Percentiles rank a stretch among this genome's conserved stretches.
phyloP scores from a whole-genome alignment of 768 basidiomycete genomes.

The Phaeotremella fagi region DNA sequence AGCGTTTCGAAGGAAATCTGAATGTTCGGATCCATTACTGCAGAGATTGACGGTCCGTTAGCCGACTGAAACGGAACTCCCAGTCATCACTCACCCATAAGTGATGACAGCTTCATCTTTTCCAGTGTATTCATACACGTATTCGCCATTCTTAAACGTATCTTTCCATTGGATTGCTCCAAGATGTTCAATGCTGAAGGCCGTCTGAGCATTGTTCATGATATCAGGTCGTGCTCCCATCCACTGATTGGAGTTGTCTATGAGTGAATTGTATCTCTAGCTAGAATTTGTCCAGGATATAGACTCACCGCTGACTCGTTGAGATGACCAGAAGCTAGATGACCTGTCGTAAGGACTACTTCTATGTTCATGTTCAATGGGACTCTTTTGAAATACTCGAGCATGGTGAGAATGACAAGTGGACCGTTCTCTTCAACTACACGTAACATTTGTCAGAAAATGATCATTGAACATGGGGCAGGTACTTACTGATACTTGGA shows the following conservation, averaged over 20 bases:
- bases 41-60: not conserved
- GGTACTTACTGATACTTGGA: not conserved
- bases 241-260: not conserved
- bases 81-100: not conserved
- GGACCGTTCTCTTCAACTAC: not conserved
- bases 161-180: not conserved
- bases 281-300: not conserved
- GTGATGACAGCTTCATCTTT: not conserved
- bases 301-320: not conserved
- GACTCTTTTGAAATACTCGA: not conserved
- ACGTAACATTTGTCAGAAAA: not conserved
- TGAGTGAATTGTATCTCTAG: not conserved
- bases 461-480: not conserved
- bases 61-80: not conserved
- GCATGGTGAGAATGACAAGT: not conserved
- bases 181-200: not conserved
- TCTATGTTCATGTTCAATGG: not conserved
- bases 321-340: not conserved
- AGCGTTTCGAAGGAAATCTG: not conserved
- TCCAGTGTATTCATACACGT: not conserved
- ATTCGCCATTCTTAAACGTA: not conserved
- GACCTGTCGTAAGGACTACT: not conserved
- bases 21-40: not conserved
- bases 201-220: not conserved
- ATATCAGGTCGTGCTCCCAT: not conserved